Percentiles rank a stretch among this genome's conserved stretches.
These are phyloP conservation scores for Aureobasidium sp. DNA, from an alignment of 2,329 filamentous ascomycete species.

Conservation along the genomic window DNA sequence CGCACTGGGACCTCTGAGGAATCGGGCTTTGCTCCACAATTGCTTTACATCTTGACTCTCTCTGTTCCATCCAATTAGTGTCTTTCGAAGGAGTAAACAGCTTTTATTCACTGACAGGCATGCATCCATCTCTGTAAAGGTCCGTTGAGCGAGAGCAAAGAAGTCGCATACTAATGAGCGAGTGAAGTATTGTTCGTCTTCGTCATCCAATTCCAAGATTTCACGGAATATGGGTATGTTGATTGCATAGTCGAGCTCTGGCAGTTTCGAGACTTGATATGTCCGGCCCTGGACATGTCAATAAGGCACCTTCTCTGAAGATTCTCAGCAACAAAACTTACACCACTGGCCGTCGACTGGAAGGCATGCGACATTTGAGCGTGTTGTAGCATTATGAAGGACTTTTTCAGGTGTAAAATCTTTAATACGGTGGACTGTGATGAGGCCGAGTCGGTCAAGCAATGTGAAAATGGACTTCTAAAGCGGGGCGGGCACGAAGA, in stretches of 20 bases:
- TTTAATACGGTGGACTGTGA: neutral
- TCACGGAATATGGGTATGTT: neutral
- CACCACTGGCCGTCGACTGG: neutral
- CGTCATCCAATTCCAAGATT: conserved; percentile 6
- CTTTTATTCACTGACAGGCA: neutral
- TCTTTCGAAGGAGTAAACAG: too few species aligned
- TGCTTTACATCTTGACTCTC: neutral
- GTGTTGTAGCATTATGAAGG: conserved; percentile 8
- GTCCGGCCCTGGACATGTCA: conserved; percentile 3
- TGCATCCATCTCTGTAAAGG: conserved; percentile 2
- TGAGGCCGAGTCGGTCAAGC: neutral
- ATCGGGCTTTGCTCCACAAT: conserved; percentile 5
- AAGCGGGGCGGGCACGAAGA: neutral
- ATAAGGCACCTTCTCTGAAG: neutral
- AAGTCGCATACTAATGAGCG: conserved; percentile 10
- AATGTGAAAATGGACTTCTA: neutral
- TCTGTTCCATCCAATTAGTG: neutral
- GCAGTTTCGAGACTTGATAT: conserved; percentile 5
- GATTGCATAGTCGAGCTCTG: conserved; percentile 7
- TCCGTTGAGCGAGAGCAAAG: neutral
- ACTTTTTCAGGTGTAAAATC: neutral
- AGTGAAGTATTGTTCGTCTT: conserved; percentile 10
- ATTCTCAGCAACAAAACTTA: neutral
- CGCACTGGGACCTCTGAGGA: conserved; percentile 1
- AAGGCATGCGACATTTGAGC: conserved; percentile 6